phyloP scores from a whole-genome alignment of 2,329 filamentous ascomycete genomes.

The Cordyceps militaris region DNA sequence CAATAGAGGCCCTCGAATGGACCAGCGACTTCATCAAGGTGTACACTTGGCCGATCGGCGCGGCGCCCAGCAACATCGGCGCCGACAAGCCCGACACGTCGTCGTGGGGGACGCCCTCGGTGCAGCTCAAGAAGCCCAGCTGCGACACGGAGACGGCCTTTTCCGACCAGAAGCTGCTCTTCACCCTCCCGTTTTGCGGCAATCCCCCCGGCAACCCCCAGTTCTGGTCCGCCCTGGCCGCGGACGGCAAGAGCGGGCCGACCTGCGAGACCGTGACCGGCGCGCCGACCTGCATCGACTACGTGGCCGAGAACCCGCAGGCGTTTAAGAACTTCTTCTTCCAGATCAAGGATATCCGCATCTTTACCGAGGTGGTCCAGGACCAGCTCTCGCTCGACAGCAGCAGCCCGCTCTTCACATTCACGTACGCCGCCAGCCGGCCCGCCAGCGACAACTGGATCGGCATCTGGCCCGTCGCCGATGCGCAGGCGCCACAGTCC shows the following conservation, averaged over 20 bases:
- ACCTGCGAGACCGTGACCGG: conserved; percentile 5
- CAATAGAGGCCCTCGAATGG: conserved; percentile 31
- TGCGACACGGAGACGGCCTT: conserved; percentile 2
- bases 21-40: conserved; percentile 29
- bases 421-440: background rate
- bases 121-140: background rate
- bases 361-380: background rate
- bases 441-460: background rate
- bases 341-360: background rate
- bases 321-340: conserved; percentile 3
- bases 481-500: background rate
- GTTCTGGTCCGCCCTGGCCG: conserved; percentile 1
- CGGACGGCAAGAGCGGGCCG: background rate
- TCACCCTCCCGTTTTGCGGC: conserved; percentile 7
- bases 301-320: conserved; percentile 2
- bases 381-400: background rate
- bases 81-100: background rate
- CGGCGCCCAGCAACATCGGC: conserved; percentile 24
- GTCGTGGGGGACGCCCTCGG: conserved; percentile 5
- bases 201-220: background rate
- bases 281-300: background rate
- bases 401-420: background rate
- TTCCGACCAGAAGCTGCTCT: conserved; percentile 1
- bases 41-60: conserved; percentile 26
- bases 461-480: background rate